Base-by-base conservation (phyloP, 495 filamentous ascomycete genomes). In the Penicillium parvum region DNA sequence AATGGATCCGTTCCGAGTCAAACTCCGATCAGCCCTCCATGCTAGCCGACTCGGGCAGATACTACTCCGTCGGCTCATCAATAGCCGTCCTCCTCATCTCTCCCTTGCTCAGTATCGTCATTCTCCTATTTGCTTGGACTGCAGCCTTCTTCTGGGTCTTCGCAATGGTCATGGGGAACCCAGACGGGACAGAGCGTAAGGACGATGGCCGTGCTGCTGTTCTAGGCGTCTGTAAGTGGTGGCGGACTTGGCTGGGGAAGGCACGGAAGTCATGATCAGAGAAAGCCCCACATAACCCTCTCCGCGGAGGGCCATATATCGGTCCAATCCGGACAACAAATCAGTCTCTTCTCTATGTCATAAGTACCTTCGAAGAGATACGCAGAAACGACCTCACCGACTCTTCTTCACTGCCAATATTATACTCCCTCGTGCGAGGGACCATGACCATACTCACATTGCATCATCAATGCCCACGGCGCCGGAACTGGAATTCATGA, bases 71-170 rank as follows among this genome's bases (percentile, higher is more conserved):
- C 22, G 47, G 62, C 28, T 59, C 65, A 21, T 61, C 81, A 16
- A 61, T 78, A 8, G 34, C 66, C 17, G 65, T 83, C 16, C 66
- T 80, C 20, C 35, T 78, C 1, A 46, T 81, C 14, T 77, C 77
- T 4, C 76, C 80, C 0, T 49, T 84, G 16, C 55, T 80, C 14
- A 74, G 74, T 34, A 50, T 81, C 1, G 71, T 65, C 10, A 60
- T 82, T 7, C 66, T 78, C 2, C 63, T 81, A 11, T 69, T 71
- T 3, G 68, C 73, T 7, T 85, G 81, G 81, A 74, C 73, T 0
- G 73, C 79, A 0, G 81, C 76, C 1, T 71, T 69, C 29, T 85
- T 83, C 63, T 85, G 81, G 81, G 58, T 79, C 40, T 81, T 77
- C 45, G 69, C 79, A 18, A 72, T 71, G 52, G 69, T 84, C 7